phyloP scores from a whole-genome alignment of 805 yeast genomes.

The Schwanniomyces polymorphus region DNA sequence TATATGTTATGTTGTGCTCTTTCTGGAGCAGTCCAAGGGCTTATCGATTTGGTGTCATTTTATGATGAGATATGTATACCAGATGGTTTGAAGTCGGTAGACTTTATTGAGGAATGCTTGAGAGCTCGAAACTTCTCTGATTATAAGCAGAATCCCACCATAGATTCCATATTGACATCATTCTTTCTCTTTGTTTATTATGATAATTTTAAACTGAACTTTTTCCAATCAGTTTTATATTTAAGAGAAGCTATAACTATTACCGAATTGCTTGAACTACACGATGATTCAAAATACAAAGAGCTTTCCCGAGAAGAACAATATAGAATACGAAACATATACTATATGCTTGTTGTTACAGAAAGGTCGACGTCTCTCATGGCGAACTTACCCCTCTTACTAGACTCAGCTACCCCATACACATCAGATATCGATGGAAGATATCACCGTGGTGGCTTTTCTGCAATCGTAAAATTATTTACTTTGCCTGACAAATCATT shows the following conservation, averaged over 20 bases:
- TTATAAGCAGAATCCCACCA: conserved; percentile 22
- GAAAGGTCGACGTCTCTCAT: conserved; percentile 41
- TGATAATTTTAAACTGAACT: conserved; percentile 27
- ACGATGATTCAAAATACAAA: conserved; percentile 25
- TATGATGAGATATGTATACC: conserved; percentile 9
- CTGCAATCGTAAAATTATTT: conserved; percentile 35
- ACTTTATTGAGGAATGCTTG: conserved; percentile 25
- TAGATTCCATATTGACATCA: conserved; percentile 30
- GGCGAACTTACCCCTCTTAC: conserved; percentile 34
- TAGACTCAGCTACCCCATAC: conserved; percentile 34
- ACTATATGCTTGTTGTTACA: conserved; percentile 35
- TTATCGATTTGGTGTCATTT: conserved; percentile 13
- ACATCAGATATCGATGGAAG: conserved; percentile 33
- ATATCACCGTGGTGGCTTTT: conserved; percentile 34
- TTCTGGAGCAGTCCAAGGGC: conserved; percentile 34
- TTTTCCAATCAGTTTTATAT: conserved; percentile 27
- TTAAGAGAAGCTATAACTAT: conserved; percentile 39
- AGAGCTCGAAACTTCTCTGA: conserved; percentile 27
- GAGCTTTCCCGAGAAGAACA: conserved; percentile 29
- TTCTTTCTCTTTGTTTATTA: conserved; percentile 37
- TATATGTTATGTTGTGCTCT: conserved; percentile 36
- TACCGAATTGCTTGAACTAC: conserved; percentile 36
- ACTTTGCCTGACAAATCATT: conserved; percentile 39
- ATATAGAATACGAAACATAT: conserved; percentile 35
- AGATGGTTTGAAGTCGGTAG: conserved; percentile 1